phyloP scores from a whole-genome alignment of 306 rosid genomes.

The Luffa aegyptiaca region DNA sequence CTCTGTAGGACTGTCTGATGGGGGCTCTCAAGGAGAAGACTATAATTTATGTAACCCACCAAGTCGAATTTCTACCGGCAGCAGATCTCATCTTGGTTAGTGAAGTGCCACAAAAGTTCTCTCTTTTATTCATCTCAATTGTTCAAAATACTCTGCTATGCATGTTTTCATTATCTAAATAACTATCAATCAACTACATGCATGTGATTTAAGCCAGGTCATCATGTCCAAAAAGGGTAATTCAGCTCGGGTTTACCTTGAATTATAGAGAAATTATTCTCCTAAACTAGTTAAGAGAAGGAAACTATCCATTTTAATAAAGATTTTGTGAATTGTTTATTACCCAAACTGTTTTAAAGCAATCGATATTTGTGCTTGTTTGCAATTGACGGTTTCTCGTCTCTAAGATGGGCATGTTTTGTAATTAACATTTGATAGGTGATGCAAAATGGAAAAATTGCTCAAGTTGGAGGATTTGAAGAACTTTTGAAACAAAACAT shows the following conservation, averaged over 20 bases:
- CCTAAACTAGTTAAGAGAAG: neutral
- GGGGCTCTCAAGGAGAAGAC: constrained; percentile 83
- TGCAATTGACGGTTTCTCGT: neutral
- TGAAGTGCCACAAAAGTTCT: neutral
- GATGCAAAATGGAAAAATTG: constrained; percentile 82
- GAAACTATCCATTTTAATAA: neutral
- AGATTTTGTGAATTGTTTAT: neutral
- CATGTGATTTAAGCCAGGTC: neutral
- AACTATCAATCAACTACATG: neutral
- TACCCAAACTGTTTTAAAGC: neutral
- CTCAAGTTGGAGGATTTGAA: constrained; percentile 78
- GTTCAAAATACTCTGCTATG: neutral
- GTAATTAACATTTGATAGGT: constrained; percentile 35
- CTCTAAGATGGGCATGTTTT: neutral
- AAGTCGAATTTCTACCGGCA: constrained; percentile 98
- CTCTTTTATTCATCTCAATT: neutral
- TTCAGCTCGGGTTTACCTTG: neutral
- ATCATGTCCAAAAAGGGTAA: constrained; percentile 2
- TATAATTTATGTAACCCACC: constrained; percentile 77
- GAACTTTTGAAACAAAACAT: constrained; percentile 70
- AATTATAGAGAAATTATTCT: neutral
- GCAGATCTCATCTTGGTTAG: constrained; percentile 87
- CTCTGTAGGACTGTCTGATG: constrained; percentile 69
- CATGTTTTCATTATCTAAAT: neutral
- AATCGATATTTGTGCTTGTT: neutral